Percentiles rank a stretch among this genome's conserved stretches.
Evolutionary conservation across 371 early-diverging fungal genomes (phyloP).

Genomic region (Mucor velutinosus): DNA sequence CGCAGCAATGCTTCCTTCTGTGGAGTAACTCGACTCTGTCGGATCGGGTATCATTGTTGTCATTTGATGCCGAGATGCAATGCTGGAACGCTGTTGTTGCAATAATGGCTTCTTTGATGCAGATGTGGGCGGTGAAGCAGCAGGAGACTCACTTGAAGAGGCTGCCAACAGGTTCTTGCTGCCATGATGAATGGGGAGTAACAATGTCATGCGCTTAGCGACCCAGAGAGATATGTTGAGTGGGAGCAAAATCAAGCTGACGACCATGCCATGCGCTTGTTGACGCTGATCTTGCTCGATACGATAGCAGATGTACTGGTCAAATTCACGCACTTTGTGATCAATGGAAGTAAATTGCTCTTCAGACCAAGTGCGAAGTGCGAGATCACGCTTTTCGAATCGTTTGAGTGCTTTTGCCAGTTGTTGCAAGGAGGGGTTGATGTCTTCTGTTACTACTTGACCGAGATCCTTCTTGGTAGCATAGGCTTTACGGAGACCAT

Average conservation of each 20-base stretch:
- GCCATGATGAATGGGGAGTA: constrained; percentile 8
- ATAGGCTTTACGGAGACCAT: constrained; percentile 59
- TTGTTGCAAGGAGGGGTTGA: constrained; percentile 37
- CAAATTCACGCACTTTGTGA: constrained; percentile 55
- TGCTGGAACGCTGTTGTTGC: neutral
- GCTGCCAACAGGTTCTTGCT: neutral
- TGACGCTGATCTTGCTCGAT: constrained; percentile 52
- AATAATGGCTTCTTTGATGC: neutral
- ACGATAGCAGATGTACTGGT: constrained; percentile 47
- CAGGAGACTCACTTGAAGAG: neutral
- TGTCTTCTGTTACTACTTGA: constrained; percentile 35
- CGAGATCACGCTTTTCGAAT: constrained; percentile 55
- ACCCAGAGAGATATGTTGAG: constrained; percentile 47
- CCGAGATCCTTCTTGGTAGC: constrained; percentile 69
- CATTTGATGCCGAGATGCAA: constrained; percentile 8
- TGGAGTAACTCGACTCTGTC: constrained; percentile 14
- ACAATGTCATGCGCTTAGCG: constrained; percentile 32
- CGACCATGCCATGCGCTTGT: constrained; percentile 31
- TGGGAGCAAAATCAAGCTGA: constrained; percentile 42
- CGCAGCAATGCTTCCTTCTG: constrained; percentile 21
- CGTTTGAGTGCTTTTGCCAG: constrained; percentile 52
- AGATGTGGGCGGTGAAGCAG: neutral
- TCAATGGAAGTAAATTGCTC: constrained; percentile 56
- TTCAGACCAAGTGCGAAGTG: constrained; percentile 51
- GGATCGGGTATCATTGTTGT: constrained; percentile 8